Conservation (phyloP, 371 early-diverging fungal genomes). For the Mortierella sp. region DNA sequence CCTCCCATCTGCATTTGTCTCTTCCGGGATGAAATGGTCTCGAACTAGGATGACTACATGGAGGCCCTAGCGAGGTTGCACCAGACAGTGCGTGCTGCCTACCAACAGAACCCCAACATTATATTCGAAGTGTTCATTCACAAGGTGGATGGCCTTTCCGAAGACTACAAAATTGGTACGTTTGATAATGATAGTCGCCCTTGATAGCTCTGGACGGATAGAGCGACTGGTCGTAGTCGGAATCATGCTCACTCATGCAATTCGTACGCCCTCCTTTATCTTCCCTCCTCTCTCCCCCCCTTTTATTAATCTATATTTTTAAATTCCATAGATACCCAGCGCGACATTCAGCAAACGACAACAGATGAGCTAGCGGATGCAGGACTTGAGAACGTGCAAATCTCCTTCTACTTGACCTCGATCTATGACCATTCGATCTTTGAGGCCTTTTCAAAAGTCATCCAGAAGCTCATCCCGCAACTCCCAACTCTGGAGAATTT, state of each 20-base stretch:
- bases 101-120: constrained; percentile 83
- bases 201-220: not conserved
- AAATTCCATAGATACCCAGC: constrained; percentile 80
- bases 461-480: constrained; percentile 91
- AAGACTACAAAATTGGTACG: constrained; percentile 91
- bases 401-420: constrained; percentile 90
- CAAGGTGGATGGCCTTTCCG: constrained; percentile 95
- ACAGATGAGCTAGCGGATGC: constrained; percentile 88
- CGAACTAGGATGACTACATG: constrained; percentile 82
- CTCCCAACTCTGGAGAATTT: constrained; percentile 91
- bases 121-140: constrained; percentile 94
- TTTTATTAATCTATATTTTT: not conserved
- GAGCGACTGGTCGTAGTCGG: too few species aligned
- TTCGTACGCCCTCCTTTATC: too few species aligned
- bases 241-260: not conserved
- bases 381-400: constrained; percentile 80
- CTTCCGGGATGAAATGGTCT: not conserved
- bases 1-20: not conserved
- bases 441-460: constrained; percentile 95
- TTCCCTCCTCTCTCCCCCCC: not conserved
- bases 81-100: constrained; percentile 80
- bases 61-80: constrained; percentile 83
- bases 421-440: constrained; percentile 96
- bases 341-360: constrained; percentile 92
- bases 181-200: not conserved